Base-by-base conservation (phyloP, 2,329 filamentous ascomycete species). In the Nigrograna mackinnonii region DNA sequence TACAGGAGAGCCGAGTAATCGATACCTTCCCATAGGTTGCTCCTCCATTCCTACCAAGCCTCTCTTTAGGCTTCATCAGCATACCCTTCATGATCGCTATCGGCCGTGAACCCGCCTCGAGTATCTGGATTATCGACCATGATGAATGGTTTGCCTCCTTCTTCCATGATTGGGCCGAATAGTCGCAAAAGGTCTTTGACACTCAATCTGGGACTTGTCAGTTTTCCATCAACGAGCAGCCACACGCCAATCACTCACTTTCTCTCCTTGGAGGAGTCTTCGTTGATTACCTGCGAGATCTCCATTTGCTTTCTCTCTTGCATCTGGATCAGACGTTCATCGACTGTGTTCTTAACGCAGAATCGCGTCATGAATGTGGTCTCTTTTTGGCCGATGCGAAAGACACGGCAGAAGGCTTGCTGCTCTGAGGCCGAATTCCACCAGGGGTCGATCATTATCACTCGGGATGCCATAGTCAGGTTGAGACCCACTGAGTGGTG, bases 371-470 rank as follows among this genome's bases (percentile, higher is more conserved):
- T 76, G 9, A 80, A 69, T 0, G 84, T 84, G 22, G 80, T 69
- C 31, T 84, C 79, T 0, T 57, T 47, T 49, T 92, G 87, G 0
- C 85, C 85, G 2, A 84, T 82, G 4, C 87, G 76, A 52, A 79
- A 79, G 0, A 89, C 79, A 0, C 87, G 78, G 2, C 74, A 78
- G 55, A 80, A 81, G 0, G 80, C 84, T 54, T 89, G 86, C n/a
- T 82, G 69, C 51, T 89, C 84, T 0, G 74, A 62, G 0, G 76
- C 71, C 1, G 64, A 64, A 43, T 89, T 88, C 81, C 82, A 89
- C 74, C 73, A 76, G 0, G 71, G 71, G 43, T 77, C 75, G 14
- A 79, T 58, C 12, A 70, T 64, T 30, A 80, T 75, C 36, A 77
- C 73, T 4, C 67, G 62, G 4, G 56, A 67, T 0, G 83, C 83